phyloP scores from a whole-genome alignment of 306 rosid species.

The Cyclanthera cordifolia region DNA sequence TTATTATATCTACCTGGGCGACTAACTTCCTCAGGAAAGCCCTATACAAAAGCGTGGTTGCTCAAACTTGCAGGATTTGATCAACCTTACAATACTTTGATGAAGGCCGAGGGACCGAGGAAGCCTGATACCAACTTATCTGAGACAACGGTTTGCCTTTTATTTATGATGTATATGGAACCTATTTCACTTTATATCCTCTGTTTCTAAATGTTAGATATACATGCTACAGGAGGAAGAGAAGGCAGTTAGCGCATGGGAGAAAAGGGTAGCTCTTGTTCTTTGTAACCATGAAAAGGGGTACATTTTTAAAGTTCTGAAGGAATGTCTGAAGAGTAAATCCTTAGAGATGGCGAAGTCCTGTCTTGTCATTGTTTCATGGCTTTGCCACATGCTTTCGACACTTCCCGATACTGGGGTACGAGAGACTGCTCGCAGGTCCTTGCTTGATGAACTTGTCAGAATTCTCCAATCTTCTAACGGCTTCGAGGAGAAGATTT shows the following conservation, averaged over 20 bases:
- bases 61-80: slow-evolving; percentile 80
- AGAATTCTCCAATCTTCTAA: slow-evolving; percentile 64
- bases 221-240: slow-evolving; percentile 59
- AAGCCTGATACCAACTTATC: slow-evolving; percentile 30
- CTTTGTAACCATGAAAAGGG: slow-evolving; percentile 84
- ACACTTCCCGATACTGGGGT: slow-evolving; percentile 76
- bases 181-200: slow-evolving; percentile 10
- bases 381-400: slow-evolving; percentile 82
- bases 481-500: slow-evolving; percentile 62
- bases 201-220: slow-evolving; percentile 11
- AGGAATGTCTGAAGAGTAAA: slow-evolving; percentile 64
- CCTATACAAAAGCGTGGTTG: slow-evolving; percentile 67
- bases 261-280: slow-evolving; percentile 61
- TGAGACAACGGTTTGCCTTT: slow-evolving; percentile 50
- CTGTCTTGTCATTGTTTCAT: slow-evolving; percentile 69
- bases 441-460: slow-evolving; percentile 60
- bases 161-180: slow-evolving; percentile 16
- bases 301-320: slow-evolving; percentile 69
- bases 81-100: slow-evolving; percentile 56
- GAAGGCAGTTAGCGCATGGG: slow-evolving; percentile 57
- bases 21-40: slow-evolving; percentile 54
- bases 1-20: slow-evolving; percentile 62
- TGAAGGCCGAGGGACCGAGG: slow-evolving; percentile 47
- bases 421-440: slow-evolving; percentile 47
- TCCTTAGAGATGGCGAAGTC: slow-evolving; percentile 58